Conservation (phyloP, 768 basidiomycete species). For the Panellus pusillus region DNA sequence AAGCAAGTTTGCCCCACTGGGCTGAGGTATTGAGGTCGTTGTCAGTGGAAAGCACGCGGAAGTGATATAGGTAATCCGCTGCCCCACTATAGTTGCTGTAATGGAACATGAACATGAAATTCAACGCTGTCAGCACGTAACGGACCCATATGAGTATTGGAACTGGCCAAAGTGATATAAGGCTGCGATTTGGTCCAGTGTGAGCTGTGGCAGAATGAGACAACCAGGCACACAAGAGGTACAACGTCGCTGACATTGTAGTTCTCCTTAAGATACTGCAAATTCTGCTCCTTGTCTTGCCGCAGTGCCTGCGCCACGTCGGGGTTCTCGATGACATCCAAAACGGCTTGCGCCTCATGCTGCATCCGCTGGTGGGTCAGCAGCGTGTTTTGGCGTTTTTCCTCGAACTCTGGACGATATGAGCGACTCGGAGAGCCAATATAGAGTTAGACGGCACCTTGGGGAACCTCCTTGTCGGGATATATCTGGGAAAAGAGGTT, state of each 20-base stretch:
- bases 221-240: constrained; percentile 6
- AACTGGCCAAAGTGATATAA: constrained; percentile 98
- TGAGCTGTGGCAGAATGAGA: constrained; percentile 57
- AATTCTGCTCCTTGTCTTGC: constrained; percentile 96
- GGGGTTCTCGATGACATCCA: constrained; percentile 95
- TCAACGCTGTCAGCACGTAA: not conserved
- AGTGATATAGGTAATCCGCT: constrained; percentile 97
- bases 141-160: constrained; percentile 89
- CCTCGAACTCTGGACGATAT: constrained; percentile 67
- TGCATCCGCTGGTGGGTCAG: constrained; percentile 82
- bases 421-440: not conserved
- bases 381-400: constrained; percentile 79
- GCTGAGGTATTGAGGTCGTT: constrained; percentile 92
- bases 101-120: not conserved
- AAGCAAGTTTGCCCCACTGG: constrained; percentile 98
- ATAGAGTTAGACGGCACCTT: constrained; percentile 46
- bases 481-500: constrained; percentile 77
- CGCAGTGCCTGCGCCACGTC: constrained; percentile 93
- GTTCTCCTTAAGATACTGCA: constrained; percentile 91
- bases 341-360: constrained; percentile 87
- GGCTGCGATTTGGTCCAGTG: constrained; percentile 91
- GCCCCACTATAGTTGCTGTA: constrained; percentile 83
- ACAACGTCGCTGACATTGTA: constrained; percentile 64
- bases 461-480: constrained; percentile 66
- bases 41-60: constrained; percentile 95